Evolutionary conservation across 306 rosid genomes (phyloP).

Genomic region (Biancaea sappan): DNA sequence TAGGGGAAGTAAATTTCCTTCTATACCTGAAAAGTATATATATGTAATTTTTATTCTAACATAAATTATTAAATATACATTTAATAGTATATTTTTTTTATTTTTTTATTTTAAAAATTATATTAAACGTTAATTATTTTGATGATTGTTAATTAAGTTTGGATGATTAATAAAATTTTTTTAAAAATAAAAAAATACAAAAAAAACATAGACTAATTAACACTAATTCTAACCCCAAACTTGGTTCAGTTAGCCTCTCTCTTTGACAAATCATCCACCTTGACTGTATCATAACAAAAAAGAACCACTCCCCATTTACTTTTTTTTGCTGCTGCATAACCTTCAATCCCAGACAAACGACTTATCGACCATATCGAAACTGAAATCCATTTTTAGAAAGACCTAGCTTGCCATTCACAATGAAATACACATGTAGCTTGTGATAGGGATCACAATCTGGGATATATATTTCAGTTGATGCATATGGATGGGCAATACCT

Average conservation of each 20-base stretch:
- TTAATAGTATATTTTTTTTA: too few relatives aligned
- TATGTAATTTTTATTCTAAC: too few relatives aligned
- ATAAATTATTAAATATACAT: too few relatives aligned
- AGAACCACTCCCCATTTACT: neutral
- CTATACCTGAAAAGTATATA: too few relatives aligned
- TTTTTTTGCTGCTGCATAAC: too few relatives aligned
- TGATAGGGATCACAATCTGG: neutral
- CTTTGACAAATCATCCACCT: neutral
- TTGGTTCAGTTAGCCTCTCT: neutral
- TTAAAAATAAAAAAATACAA: too few relatives aligned
- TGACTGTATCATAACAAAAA: neutral
- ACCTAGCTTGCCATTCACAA: neutral
- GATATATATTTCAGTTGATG: neutral
- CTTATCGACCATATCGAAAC: neutral
- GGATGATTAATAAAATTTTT: too few relatives aligned
- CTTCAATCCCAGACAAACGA: slow-evolving; percentile 9
- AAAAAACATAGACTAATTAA: too few relatives aligned
- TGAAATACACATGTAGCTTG: neutral
- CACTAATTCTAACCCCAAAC: neutral
- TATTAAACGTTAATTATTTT: too few relatives aligned
- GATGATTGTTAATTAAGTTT: too few relatives aligned
- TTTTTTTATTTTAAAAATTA: too few relatives aligned
- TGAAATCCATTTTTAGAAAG: neutral
- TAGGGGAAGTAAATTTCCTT: too few relatives aligned
- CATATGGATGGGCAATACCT: neutral